A percentile compares a stretch with the other conserved stretches of the same genome.
These are phyloP conservation scores for Malus asiatica DNA, from an alignment of 306 rosid species.

Conservation along the genomic window DNA sequence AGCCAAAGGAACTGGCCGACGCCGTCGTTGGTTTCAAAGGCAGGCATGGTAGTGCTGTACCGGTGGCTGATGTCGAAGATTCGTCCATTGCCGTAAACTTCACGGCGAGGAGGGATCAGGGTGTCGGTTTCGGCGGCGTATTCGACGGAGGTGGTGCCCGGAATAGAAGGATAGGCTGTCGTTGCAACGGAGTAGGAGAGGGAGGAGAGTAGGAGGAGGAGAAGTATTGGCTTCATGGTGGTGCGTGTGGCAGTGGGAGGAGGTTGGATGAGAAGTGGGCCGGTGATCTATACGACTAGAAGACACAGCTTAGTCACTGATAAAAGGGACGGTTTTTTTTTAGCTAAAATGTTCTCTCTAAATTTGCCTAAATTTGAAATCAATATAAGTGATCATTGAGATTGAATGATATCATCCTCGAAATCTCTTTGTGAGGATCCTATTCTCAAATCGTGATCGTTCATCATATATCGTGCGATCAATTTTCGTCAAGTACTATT, in stretches of 20 bases:
- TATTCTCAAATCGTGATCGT: too few species aligned
- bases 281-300: too few species aligned
- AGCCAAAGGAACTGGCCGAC: constrained; percentile 72
- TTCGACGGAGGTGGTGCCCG: constrained; percentile 33
- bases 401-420: accelerated
- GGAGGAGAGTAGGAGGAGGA: constrained; percentile 19
- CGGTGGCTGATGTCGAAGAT: constrained; percentile 64
- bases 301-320: too few species aligned
- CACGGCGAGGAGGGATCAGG: constrained; percentile 62
- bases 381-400: accelerated
- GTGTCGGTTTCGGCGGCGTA: background rate
- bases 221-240: constrained; percentile 20
- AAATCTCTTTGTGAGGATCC: too few species aligned
- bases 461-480: too few species aligned
- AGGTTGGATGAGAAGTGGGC: background rate
- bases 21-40: constrained; percentile 51
- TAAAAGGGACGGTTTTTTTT: too few species aligned
- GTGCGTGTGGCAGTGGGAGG: background rate
- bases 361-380: too few species aligned
- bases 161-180: constrained; percentile 48
- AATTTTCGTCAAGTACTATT: too few species aligned
- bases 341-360: too few species aligned
- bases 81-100: constrained; percentile 60
- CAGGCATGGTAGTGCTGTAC: constrained; percentile 47
- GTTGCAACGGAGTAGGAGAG: constrained; percentile 20